phyloP scores from a whole-genome alignment of 1,284 basidiomycete species.

The Tilletia indica region DNA sequence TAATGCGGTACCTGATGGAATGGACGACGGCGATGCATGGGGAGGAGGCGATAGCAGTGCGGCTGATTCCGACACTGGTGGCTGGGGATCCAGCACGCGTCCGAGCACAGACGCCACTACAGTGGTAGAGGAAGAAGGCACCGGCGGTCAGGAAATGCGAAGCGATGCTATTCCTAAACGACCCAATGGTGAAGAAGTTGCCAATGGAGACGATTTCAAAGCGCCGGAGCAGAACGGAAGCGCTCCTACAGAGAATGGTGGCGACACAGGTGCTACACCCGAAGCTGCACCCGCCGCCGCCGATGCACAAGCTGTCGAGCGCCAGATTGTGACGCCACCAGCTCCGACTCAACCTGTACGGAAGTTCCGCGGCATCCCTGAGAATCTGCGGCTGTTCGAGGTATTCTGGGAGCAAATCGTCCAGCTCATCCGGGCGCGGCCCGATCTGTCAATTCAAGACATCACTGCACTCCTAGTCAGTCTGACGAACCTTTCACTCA shows the following conservation, averaged over 20 bases:
- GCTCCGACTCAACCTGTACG: conserved; percentile 28
- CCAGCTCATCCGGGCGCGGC: conserved; percentile 51
- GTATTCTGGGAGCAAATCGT: conserved; percentile 56
- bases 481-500: conserved; percentile 50
- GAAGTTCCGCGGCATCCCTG: conserved; percentile 54
- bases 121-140: conserved; percentile 18
- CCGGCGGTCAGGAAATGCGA: conserved; percentile 28
- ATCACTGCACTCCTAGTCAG: conserved; percentile 51
- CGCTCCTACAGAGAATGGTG: conserved; percentile 14
- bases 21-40: conserved; percentile 43
- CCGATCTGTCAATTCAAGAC: conserved; percentile 53
- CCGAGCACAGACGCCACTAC: conserved; percentile 22
- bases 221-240: conserved; percentile 26
- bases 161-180: conserved; percentile 20
- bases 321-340: background rate
- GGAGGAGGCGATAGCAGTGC: conserved; percentile 22
- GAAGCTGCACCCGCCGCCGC: conserved; percentile 13
- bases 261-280: background rate
- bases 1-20: conserved; percentile 40
- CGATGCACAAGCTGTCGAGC: conserved; percentile 14
- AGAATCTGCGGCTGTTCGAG: conserved; percentile 53
- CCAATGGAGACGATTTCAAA: conserved; percentile 8
- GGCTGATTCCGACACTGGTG: background rate
- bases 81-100: conserved; percentile 12
- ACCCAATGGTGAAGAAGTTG: conserved; percentile 4